A percentile compares a stretch with the other conserved stretches of the same genome.
These are phyloP conservation scores for Lavandula angustifolia DNA, from an alignment of 257 asterid species.

Conservation along the genomic window DNA sequence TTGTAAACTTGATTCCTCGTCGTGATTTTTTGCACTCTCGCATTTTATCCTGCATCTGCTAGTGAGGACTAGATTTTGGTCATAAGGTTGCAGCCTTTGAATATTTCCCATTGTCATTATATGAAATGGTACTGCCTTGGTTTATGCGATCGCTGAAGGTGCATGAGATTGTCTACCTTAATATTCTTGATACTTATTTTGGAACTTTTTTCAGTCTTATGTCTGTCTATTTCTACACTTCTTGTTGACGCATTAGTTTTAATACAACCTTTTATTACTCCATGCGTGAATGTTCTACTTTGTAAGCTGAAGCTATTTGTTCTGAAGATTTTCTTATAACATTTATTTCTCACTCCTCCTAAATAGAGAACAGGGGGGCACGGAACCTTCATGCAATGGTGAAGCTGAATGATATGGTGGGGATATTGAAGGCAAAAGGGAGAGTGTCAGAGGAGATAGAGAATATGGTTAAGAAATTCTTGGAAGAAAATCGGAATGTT, in stretches of 20 bases:
- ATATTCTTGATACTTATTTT: too few relatives aligned
- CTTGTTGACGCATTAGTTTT: not conserved
- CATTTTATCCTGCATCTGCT: too few relatives aligned
- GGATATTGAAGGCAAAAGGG: slow-evolving; percentile 84
- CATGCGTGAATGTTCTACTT: not conserved
- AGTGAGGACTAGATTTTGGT: not conserved
- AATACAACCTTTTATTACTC: not conserved
- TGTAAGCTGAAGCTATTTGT: not conserved
- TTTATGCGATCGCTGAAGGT: not conserved
- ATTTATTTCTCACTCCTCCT: too few relatives aligned
- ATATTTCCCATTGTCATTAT: too few relatives aligned
- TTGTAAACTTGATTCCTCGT: too few relatives aligned
- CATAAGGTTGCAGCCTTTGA: too few relatives aligned
- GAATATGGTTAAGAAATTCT: slow-evolving; percentile 71
- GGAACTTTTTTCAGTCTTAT: not conserved
- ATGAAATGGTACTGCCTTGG: not conserved
- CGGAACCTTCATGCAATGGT: slow-evolving; percentile 95
- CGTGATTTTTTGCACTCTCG: too few relatives aligned
- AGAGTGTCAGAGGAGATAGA: slow-evolving; percentile 87
- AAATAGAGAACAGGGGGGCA: slow-evolving; percentile 93
- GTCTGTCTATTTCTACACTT: not conserved
- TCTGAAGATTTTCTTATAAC: too few relatives aligned
- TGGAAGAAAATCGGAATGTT: slow-evolving; percentile 81
- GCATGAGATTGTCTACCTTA: not conserved
- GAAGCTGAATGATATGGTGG: slow-evolving; percentile 82